These are phyloP conservation scores for Ilex aquifolium DNA, from an alignment of 257 asterid genomes.

Conservation along the genomic window DNA sequence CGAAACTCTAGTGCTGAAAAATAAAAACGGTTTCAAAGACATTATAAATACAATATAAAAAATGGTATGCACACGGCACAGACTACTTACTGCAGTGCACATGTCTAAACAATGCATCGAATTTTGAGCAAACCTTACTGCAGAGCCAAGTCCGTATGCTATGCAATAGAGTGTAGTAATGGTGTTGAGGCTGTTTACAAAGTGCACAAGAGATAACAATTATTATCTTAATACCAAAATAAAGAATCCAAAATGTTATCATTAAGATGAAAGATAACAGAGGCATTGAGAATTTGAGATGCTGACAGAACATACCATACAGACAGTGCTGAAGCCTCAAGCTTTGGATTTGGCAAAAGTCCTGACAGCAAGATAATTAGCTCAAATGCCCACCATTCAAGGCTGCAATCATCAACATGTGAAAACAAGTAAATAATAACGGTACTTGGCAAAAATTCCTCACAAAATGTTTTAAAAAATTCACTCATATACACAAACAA, in stretches of 20 bases:
- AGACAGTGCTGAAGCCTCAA: conserved; percentile 80
- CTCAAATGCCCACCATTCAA: conserved; percentile 90
- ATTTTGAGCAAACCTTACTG: conserved; percentile 51
- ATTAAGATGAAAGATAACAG: background rate
- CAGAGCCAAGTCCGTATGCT: conserved; percentile 66
- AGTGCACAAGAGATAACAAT: conserved; percentile 5
- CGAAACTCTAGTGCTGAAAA: conserved; percentile 71
- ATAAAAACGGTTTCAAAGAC: background rate
- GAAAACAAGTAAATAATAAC: background rate
- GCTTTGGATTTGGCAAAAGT: conserved; percentile 77
- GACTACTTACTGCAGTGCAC: too few relatives aligned
- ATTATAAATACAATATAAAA: too few relatives aligned
- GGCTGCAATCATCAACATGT: conserved; percentile 31
- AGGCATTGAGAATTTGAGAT: background rate
- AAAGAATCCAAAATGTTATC: background rate
- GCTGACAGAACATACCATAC: conserved; percentile 49
- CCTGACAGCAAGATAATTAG: conserved; percentile 72
- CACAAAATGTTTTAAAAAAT: background rate
- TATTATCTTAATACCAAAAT: background rate
- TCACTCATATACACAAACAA: background rate
- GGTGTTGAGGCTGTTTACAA: conserved; percentile 42
- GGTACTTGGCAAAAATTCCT: background rate
- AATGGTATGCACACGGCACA: background rate
- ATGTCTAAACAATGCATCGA: too few relatives aligned
- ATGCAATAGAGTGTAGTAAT: conserved; percentile 56